Conservation (phyloP, 345 rosid species). For the Citrus reticulata region DNA sequence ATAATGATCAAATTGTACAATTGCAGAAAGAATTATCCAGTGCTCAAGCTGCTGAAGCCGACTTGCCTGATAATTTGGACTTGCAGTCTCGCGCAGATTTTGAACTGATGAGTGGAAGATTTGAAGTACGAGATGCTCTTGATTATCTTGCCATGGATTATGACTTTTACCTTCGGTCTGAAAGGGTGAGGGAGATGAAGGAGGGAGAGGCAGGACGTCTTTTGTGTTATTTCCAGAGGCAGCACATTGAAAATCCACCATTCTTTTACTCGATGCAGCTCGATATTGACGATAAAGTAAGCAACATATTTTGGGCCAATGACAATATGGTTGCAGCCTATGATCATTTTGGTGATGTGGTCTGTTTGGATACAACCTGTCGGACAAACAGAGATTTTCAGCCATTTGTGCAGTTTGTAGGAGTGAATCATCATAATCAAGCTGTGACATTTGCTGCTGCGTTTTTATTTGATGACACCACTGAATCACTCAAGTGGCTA, state of each 20-base stretch:
- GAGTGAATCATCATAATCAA: constrained; percentile 39
- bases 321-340: constrained; percentile 30
- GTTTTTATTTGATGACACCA: constrained; percentile 34
- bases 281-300: constrained; percentile 34
- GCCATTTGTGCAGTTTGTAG: constrained; percentile 34
- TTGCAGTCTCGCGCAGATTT: constrained; percentile 5
- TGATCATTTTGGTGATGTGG: constrained; percentile 32
- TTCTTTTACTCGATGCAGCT: constrained; percentile 25
- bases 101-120: constrained; percentile 6
- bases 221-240: constrained; percentile 33
- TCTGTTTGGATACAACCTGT: constrained; percentile 33
- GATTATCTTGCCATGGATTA: constrained; percentile 17
- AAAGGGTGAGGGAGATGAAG: constrained; percentile 26
- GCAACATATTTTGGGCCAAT: constrained; percentile 42
- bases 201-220: constrained; percentile 34
- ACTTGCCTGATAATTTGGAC: constrained; percentile 7
- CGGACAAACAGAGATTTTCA: constrained; percentile 22
- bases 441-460: constrained; percentile 31
- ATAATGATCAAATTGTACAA: constrained; percentile 10
- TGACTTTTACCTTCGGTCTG: constrained; percentile 24
- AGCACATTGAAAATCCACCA: constrained; percentile 27
- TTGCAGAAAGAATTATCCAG: constrained; percentile 21
- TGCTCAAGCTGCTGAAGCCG: constrained; percentile 19
- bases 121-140: constrained; percentile 24
- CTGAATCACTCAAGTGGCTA: constrained; percentile 32